These are phyloP conservation scores for Russula abietina DNA, from an alignment of 768 basidiomycete genomes.

Conservation along the genomic window DNA sequence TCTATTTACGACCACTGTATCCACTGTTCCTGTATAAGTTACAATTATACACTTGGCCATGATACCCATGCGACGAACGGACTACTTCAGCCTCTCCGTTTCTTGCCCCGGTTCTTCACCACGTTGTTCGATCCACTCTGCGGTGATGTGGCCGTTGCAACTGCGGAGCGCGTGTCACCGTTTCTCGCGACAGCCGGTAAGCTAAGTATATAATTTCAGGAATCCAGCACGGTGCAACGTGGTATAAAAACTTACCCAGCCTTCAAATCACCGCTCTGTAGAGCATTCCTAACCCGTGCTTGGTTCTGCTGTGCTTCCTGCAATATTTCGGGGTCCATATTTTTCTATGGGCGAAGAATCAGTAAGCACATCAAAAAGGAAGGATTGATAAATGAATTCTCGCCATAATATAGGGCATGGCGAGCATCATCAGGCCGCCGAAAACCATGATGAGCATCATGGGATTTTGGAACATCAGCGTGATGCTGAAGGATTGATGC, in stretches of 20 bases:
- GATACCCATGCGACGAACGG: no score
- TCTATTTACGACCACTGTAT: slow-evolving; percentile 5
- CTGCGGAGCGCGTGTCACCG: slow-evolving; percentile 7
- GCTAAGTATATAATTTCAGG: slow-evolving; percentile 3
- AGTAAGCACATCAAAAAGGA: neutral
- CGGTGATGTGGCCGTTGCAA: slow-evolving; percentile 16
- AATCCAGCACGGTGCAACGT: neutral
- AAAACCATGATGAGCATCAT: slow-evolving; percentile 78
- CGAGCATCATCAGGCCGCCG: slow-evolving; percentile 60
- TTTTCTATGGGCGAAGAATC: slow-evolving; percentile 46
- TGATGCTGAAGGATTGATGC: slow-evolving; percentile 63
- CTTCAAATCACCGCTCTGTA: slow-evolving; percentile 54
- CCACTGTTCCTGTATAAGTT: neutral
- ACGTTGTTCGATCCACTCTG: slow-evolving; percentile 1
- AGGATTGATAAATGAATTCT: slow-evolving; percentile 11
- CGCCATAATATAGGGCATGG: slow-evolving; percentile 74
- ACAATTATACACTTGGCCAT: neutral
- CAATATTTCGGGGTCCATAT: slow-evolving; percentile 63
- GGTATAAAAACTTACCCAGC: slow-evolving; percentile 11
- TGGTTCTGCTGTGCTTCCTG: slow-evolving; percentile 61
- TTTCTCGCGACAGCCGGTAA: slow-evolving; percentile 6
- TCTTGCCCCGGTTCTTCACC: slow-evolving; percentile 17
- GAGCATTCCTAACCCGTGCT: slow-evolving; percentile 46
- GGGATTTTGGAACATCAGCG: slow-evolving; percentile 74
- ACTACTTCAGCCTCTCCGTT: slow-evolving; percentile 5